Evolutionary conservation across 306 rosid species (phyloP).

Genomic region (Casuarina equisetifolia): DNA sequence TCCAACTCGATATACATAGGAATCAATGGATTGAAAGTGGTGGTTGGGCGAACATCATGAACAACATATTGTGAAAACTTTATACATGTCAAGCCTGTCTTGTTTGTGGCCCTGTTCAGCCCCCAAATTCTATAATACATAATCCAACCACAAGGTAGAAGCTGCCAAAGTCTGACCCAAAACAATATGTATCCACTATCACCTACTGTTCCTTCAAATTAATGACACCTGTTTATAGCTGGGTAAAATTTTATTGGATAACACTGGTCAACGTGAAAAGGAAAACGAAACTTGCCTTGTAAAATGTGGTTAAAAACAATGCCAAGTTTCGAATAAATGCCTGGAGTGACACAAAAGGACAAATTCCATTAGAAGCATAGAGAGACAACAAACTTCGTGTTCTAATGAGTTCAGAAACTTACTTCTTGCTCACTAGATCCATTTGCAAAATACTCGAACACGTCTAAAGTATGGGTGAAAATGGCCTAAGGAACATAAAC

Average conservation of each 20-base stretch:
- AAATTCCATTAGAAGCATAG: slow-evolving; percentile 13
- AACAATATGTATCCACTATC: neutral
- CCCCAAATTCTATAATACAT: neutral
- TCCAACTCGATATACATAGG: neutral
- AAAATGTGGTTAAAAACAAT: slow-evolving; percentile 86
- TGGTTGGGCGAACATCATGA: too few relatives aligned
- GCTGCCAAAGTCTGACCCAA: neutral
- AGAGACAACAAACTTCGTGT: neutral
- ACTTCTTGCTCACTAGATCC: slow-evolving; percentile 93
- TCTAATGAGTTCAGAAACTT: slow-evolving; percentile 3
- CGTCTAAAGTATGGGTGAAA: slow-evolving; percentile 74
- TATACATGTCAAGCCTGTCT: neutral
- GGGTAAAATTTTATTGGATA: neutral
- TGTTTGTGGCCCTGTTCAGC: neutral
- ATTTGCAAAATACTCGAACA: slow-evolving; percentile 81
- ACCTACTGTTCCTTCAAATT: neutral
- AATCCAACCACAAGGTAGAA: neutral
- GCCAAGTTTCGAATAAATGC: slow-evolving; percentile 95
- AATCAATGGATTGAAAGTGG: neutral
- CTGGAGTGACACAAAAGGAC: slow-evolving; percentile 37
- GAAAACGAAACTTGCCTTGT: slow-evolving; percentile 53
- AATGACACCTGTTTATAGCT: neutral
- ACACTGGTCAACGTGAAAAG: neutral
- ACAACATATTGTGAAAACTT: neutral
- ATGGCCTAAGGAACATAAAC: slow-evolving; percentile 45